A percentile compares a stretch with the other conserved stretches of the same genome.
Conservation (phyloP, 2,329 filamentous ascomycete genomes). For the Thelonectria discophora region DNA sequence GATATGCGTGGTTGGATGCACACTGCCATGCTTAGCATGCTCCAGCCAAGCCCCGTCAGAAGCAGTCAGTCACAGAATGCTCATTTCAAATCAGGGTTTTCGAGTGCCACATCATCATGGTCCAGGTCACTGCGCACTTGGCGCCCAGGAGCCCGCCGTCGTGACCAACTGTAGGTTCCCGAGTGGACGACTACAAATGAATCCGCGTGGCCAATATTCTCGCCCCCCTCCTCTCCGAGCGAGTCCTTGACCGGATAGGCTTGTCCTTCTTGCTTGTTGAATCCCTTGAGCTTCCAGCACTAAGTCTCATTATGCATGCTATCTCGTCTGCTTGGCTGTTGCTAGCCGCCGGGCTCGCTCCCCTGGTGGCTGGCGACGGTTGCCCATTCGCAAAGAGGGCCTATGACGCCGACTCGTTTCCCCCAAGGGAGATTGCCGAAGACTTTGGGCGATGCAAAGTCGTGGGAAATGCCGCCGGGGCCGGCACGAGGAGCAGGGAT, state of each 20-base stretch:
- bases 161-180: neutral
- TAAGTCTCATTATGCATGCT: slow-evolving; percentile 26
- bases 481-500: slow-evolving; percentile 73
- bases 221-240: neutral
- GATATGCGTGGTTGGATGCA: neutral
- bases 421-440: slow-evolving; percentile 27
- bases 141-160: neutral
- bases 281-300: neutral
- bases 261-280: neutral
- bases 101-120: slow-evolving; percentile 17
- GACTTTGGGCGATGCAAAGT: slow-evolving; percentile 33
- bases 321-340: slow-evolving; percentile 27
- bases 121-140: slow-evolving; percentile 19
- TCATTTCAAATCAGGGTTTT: slow-evolving; percentile 27
- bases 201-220: neutral
- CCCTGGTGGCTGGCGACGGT: slow-evolving; percentile 26
- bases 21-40: neutral
- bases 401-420: neutral
- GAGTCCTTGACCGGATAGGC: neutral
- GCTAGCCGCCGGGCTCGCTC: slow-evolving; percentile 30
- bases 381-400: slow-evolving; percentile 37
- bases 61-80: slow-evolving; percentile 13
- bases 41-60: slow-evolving; percentile 3
- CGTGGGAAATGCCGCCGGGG: slow-evolving; percentile 59
- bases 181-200: neutral